phyloP scores from a whole-genome alignment of 768 basidiomycete species.

The Suillus americanus region DNA sequence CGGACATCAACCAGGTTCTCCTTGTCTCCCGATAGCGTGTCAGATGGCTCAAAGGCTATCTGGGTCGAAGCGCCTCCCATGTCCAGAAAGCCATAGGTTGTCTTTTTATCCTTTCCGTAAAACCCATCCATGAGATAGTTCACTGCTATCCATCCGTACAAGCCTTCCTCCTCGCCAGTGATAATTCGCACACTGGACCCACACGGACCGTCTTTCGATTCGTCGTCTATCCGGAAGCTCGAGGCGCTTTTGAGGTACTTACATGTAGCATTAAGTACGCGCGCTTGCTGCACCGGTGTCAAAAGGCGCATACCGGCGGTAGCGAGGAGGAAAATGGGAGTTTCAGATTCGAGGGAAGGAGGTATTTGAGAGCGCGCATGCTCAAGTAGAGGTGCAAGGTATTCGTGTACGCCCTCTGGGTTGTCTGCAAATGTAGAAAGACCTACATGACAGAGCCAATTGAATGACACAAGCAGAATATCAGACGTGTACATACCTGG shows the following conservation, averaged over 20 bases:
- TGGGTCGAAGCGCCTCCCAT: constrained; percentile 99
- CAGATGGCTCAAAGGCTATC: constrained; percentile 92
- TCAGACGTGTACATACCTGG: constrained; percentile 64
- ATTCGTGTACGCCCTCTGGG: constrained; percentile 66
- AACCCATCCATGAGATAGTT: constrained; percentile 99
- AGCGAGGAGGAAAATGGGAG: constrained; percentile 91
- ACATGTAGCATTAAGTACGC: constrained; percentile 77
- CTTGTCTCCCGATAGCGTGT: constrained; percentile 51
- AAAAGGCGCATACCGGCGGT: constrained; percentile 98
- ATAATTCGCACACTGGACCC: constrained; percentile 93
- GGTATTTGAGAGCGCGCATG: constrained; percentile 86
- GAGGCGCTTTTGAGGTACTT: constrained; percentile 72
- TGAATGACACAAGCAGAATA: background rate
- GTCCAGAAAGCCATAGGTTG: constrained; percentile 96
- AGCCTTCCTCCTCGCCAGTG: constrained; percentile 95
- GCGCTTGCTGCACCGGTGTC: constrained; percentile 61
- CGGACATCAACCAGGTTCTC: constrained; percentile 73
- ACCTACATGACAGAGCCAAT: constrained; percentile 48
- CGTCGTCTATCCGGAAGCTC: constrained; percentile 70
- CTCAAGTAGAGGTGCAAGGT: constrained; percentile 79
- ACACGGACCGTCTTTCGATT: constrained; percentile 74
- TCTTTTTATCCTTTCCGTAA: constrained; percentile 51
- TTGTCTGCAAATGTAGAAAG: constrained; percentile 78
- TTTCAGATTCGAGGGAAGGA: constrained; percentile 78
- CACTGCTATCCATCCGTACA: constrained; percentile 99